Conservation (phyloP, 2,329 filamentous ascomycete genomes). For the Neonectria magnoliae region DNA sequence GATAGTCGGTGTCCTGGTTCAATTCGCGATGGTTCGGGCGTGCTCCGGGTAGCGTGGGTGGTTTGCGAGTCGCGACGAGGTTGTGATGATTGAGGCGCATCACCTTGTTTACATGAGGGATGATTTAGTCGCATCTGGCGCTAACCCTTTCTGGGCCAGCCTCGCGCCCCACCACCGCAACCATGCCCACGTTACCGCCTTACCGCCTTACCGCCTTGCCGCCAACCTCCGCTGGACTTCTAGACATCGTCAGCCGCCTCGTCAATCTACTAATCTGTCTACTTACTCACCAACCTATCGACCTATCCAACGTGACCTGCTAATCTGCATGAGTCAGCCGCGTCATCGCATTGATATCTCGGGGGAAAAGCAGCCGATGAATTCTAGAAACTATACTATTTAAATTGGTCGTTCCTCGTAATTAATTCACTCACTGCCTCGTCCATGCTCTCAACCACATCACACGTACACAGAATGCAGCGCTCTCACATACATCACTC, state of each 20-base stretch:
- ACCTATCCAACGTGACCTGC: too few relatives aligned
- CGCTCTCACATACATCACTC: background rate
- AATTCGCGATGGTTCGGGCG: constrained; percentile 30
- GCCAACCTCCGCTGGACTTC: background rate
- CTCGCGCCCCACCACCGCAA: constrained; percentile 28
- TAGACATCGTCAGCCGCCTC: constrained; percentile 14
- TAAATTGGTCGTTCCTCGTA: background rate
- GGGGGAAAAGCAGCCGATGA: background rate
- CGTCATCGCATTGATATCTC: background rate
- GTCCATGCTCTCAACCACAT: background rate
- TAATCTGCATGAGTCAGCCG: background rate
- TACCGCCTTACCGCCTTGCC: background rate
- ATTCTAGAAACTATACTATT: background rate
- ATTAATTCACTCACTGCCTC: background rate
- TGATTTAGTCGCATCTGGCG: constrained; percentile 31
- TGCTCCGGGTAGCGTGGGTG: constrained; percentile 29
- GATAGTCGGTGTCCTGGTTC: constrained; percentile 3
- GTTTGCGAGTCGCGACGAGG: constrained; percentile 41
- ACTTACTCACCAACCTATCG: background rate
- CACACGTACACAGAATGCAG: background rate
- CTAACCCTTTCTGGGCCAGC: constrained; percentile 33
- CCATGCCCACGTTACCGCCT: background rate
- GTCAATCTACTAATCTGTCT: background rate
- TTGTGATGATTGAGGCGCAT: constrained; percentile 42
- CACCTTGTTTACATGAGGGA: constrained; percentile 44